Conservation (phyloP, 2,329 filamentous ascomycete genomes). For the Colletotrichum musicola region DNA sequence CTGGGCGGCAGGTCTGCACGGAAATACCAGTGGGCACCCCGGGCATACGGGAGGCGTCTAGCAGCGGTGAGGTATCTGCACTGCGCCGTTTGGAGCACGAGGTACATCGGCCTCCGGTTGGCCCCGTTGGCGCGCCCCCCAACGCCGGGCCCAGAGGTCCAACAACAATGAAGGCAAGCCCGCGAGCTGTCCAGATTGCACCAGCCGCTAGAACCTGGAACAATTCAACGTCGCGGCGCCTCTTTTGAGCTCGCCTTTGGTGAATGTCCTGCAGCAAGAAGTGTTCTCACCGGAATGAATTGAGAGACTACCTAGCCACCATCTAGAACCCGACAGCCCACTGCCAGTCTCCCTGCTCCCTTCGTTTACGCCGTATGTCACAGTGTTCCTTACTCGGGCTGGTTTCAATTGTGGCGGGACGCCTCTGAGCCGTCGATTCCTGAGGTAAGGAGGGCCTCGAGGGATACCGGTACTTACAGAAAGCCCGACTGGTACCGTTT, state of each 20-base stretch:
- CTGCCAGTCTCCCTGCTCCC: background rate
- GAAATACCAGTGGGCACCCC: constrained; percentile 35
- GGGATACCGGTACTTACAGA: constrained; percentile 5
- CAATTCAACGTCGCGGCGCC: background rate
- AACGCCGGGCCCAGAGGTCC: constrained; percentile 32
- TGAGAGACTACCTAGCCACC: constrained; percentile 30
- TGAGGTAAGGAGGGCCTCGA: constrained; percentile 23
- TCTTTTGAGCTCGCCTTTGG: background rate
- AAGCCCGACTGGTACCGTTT: constrained; percentile 22
- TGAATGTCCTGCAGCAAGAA: too few relatives aligned
- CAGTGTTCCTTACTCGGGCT: constrained; percentile 10
- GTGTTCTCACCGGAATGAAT: constrained; percentile 23
- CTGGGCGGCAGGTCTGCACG: constrained; percentile 29
- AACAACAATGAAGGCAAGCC: constrained; percentile 19
- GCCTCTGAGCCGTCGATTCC: constrained; percentile 26
- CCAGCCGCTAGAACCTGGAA: constrained; percentile 3
- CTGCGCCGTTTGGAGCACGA: constrained; percentile 18
- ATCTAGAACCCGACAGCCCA: background rate
- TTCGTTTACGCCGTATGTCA: background rate
- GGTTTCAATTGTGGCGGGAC: constrained; percentile 20
- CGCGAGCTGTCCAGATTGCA: constrained; percentile 3
- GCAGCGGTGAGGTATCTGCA: constrained; percentile 22
- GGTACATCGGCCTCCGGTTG: constrained; percentile 31
- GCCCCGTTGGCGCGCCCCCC: constrained; percentile 24
- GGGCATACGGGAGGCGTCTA: constrained; percentile 28